Evolutionary conservation across 73 alveolate genomes (phyloP), one percentile per base, ranked within the genome.

Genomic region (Paramecium sonneborni): DNA sequence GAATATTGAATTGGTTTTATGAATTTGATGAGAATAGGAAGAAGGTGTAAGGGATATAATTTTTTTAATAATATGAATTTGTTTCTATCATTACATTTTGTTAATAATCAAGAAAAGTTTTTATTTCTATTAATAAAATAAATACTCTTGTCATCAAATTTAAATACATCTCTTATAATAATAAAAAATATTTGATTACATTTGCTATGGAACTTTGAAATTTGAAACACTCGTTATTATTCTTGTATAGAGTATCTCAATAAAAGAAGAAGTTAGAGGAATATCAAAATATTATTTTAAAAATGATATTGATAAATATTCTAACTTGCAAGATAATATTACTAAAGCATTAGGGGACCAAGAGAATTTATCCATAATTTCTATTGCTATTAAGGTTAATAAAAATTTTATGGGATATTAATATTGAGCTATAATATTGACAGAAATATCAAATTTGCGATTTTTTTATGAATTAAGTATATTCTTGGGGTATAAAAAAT

Each of bases 311-410:
- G 95, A 52, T 95, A 97, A n/a, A 57, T 92, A 95, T 11, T 82
- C 76, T 0, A 96, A 86, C 55, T 95, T 41, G 1, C 96, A 86
- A 38, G 91, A 28, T 32, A 95, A 95, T 44, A 97, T 97, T 21
- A 94, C 37, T 6, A 92, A 62, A 43, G 94, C 82, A 62, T 85
- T 94, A 35, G 95, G 91, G 23, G 90, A 41, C 97, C 97, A 95
- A 12, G 97, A 89, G 86, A 95, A 95, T 11, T 95, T 95, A 95
- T 5, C 98, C 98, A 11, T 93, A 92, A 88, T 95, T 97, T 11
- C 97, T 38, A 82, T 84, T 15, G 98, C 97, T 30, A 92, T 34
- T 92, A 32, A 72, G 76, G 92, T 56, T 37, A 85, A 37, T 48
- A 85, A 26, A 30, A 52, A 62, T 62, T 62, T 69, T 12, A 93